Conservation (phyloP, 23 red algal species). For the Pyropia haitanensis region DNA sequence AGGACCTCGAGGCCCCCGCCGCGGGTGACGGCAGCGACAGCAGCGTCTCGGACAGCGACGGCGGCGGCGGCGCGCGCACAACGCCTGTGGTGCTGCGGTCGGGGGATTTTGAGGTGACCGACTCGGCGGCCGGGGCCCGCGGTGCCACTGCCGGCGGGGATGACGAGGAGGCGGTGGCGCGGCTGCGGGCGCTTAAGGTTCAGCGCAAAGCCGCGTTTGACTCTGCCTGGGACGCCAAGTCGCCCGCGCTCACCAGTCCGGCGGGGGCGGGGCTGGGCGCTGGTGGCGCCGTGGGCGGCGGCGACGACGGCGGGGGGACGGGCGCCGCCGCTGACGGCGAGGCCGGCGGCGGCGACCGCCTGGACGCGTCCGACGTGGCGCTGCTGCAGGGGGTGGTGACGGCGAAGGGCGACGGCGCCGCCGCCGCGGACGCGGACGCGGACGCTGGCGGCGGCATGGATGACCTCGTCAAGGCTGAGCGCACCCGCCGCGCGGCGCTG, state of each 20-base stretch:
- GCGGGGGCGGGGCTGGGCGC: neutral
- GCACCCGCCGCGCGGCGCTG: constrained; percentile 30
- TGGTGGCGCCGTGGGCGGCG: neutral
- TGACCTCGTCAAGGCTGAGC: constrained; percentile 15
- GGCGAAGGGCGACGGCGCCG: neutral
- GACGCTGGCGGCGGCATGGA: neutral
- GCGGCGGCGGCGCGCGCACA: neutral
- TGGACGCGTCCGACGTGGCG: constrained; percentile 10
- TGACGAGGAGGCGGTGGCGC: constrained; percentile 15
- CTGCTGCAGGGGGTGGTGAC: neutral
- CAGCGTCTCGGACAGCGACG: constrained; percentile 3
- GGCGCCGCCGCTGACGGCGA: constrained; percentile 9
- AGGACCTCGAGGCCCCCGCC: constrained; percentile 48
- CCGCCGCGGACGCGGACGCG: neutral
- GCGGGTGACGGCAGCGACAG: neutral
- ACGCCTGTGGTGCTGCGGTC: no score
- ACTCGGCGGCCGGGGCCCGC: neutral
- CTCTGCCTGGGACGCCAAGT: constrained; percentile 41
- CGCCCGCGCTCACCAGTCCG: neutral
- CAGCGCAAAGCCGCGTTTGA: constrained; percentile 39
- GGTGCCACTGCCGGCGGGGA: neutral
- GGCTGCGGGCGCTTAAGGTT: constrained; percentile 16
- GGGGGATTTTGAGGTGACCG: neutral
- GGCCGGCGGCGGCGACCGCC: neutral
- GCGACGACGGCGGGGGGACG: neutral